Evolutionary conservation across 352 stramenopile species (phyloP).

Genomic region (Phytopythium cucurbitacearum): DNA sequence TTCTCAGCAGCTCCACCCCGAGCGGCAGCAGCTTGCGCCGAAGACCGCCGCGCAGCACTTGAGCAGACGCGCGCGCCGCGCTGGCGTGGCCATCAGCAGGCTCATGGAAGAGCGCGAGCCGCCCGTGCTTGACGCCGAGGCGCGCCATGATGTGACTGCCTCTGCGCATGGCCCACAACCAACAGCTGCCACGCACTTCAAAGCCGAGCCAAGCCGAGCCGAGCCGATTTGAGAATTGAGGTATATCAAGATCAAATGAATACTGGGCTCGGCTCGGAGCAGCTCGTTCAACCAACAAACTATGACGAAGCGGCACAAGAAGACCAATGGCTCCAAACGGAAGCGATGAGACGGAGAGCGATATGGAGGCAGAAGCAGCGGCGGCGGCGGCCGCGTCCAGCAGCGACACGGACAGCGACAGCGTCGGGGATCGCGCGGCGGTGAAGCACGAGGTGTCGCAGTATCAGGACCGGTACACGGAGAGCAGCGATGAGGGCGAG

Average conservation of each 20-base stretch:
- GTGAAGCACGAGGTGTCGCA: not conserved
- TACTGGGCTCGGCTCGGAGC: no score
- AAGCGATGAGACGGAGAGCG: slow-evolving; percentile 22
- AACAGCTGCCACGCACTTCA: no score
- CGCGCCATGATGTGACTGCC: slow-evolving; percentile 15
- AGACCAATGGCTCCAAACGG: no score
- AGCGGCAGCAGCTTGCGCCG: slow-evolving; percentile 39
- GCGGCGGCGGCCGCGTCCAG: not conserved
- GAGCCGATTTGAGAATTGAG: not conserved
- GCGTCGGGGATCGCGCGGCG: slow-evolving; percentile 1
- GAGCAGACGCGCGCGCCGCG: slow-evolving; percentile 8
- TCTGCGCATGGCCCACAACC: not conserved
- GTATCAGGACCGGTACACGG: not conserved
- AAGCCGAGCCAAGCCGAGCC: slow-evolving; percentile 1
- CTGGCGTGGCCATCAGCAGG: slow-evolving; percentile 7
- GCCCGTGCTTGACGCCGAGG: slow-evolving; percentile 61
- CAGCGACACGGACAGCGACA: slow-evolving; percentile 15
- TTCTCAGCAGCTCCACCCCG: slow-evolving; percentile 32
- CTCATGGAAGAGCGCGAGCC: slow-evolving; percentile 44
- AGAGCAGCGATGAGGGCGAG: slow-evolving; percentile 5
- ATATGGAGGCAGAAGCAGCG: slow-evolving; percentile 1
- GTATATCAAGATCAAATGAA: no score
- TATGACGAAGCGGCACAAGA: no score
- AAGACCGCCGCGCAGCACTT: slow-evolving; percentile 43
- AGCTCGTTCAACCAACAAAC: slow-evolving; percentile 2